Base-by-base conservation (phyloP, 2,329 filamentous ascomycete genomes). In the Nigrospora oryzae region DNA sequence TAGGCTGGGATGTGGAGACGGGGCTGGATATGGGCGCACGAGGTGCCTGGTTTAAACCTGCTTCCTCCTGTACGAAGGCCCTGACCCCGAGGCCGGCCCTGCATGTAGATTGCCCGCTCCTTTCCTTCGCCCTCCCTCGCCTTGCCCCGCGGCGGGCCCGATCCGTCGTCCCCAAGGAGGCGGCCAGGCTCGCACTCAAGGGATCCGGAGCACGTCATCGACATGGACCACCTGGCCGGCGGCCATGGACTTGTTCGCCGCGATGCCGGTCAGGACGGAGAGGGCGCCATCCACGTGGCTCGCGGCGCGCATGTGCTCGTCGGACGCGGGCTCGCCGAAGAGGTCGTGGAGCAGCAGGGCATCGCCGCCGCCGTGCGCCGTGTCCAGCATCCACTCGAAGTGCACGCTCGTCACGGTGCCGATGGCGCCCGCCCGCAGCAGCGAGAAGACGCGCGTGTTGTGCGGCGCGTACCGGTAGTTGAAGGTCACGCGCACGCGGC, bases 401-500 rank as follows among this genome's bases (percentile, higher is more conserved):
- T 81, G 77, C 17, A 81, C 72, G 8, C 70, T 74, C 3, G 72
- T 73, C 3, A 81, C 73, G 11, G 62, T 64, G 1, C 79, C 78
- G 46, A 83, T 79, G 1, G 71, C 73, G 0, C 75, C 75, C 0
- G 71, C 68, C 3, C 62, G 66, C 4, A 82, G 51, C 1, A 82
- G 51, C 56, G 79, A 71, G 48, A 68, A 73, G 2, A 82, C 67
- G 48, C 74, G 77, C 13, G 77, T 82, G 59, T 82, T 79, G 60
- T 81, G 79, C n/a, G 78, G 78, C 35, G 77, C 77, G 53, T 81
- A 82, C 17, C 78, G 73, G 61, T 82, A 82, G 62, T 83, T 82
- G 66, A 82, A 82, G 0, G 74, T 75, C 1, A 82, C 77, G 14
- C 78, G 69, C 4, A 81, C 67, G 11, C 39, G 30, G 30, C 39